Conservation (phyloP, 2,329 filamentous ascomycete species). For the Triangularia verruculosa region DNA sequence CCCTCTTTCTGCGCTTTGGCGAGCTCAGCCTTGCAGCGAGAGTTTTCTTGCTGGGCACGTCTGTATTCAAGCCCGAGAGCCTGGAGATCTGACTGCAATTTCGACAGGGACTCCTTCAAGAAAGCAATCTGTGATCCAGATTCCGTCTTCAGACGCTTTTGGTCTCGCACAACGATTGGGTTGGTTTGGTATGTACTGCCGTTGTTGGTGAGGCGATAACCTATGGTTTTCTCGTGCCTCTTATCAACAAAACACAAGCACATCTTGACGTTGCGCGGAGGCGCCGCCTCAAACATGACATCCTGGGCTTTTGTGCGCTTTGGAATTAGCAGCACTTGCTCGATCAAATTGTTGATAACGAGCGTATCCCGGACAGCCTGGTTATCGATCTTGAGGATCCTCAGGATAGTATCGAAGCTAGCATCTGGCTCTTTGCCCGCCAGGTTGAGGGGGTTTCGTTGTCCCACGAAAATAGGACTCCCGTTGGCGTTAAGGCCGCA, state of each 20-base stretch:
- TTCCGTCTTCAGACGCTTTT: constrained; percentile 76
- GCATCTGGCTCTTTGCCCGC: constrained; percentile 69
- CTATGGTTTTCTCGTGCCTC: constrained; percentile 49
- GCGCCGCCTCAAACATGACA: constrained; percentile 61
- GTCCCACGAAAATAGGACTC: constrained; percentile 59
- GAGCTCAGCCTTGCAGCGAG: constrained; percentile 45
- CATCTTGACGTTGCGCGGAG: constrained; percentile 67
- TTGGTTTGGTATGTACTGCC: constrained; percentile 37
- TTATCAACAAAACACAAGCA: constrained; percentile 68
- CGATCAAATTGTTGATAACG: constrained; percentile 78
- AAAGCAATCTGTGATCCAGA: constrained; percentile 61
- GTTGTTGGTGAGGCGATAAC: constrained; percentile 53
- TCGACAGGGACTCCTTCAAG: constrained; percentile 48
- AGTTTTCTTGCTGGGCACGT: constrained; percentile 46
- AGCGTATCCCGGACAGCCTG: constrained; percentile 74
- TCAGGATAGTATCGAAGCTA: constrained; percentile 72
- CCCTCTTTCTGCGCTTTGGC: constrained; percentile 45
- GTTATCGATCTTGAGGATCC: constrained; percentile 78
- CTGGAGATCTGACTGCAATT: constrained; percentile 54
- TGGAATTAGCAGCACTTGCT: constrained; percentile 78
- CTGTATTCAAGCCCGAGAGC: constrained; percentile 50
- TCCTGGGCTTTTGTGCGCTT: constrained; percentile 63
- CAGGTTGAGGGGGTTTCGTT: constrained; percentile 53
- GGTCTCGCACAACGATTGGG: constrained; percentile 45
- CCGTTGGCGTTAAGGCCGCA: constrained; percentile 48